phyloP scores from a whole-genome alignment of 192 early-diverging fungal species.

The Oehlia diaphana region DNA sequence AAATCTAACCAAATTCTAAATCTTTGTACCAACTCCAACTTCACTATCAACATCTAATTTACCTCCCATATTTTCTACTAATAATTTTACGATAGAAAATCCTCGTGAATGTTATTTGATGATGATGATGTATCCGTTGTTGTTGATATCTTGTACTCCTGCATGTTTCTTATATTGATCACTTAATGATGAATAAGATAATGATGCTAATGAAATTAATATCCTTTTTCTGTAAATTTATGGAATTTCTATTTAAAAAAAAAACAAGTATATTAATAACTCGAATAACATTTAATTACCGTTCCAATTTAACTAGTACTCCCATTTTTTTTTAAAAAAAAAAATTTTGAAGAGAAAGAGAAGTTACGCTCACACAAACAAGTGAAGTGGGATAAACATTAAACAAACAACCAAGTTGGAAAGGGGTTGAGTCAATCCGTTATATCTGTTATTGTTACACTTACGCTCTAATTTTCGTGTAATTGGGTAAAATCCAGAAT shows the following conservation, averaged over 20 bases:
- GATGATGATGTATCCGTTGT: too few species aligned
- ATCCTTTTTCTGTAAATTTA: slow-evolving; percentile 56
- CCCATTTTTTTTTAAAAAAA: too few species aligned
- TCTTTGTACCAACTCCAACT: slow-evolving; percentile 8
- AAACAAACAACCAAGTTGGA: too few species aligned
- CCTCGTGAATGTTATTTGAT: slow-evolving; percentile 20
- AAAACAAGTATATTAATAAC: slow-evolving; percentile 3
- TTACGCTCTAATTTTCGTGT: too few species aligned
- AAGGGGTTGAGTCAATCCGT: too few species aligned
- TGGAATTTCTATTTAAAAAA: slow-evolving; percentile 45
- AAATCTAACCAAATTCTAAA: slow-evolving; percentile 25
- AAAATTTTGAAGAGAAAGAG: too few species aligned
- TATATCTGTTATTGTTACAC: too few species aligned
- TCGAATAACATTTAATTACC: not conserved
- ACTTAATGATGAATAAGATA: slow-evolving; percentile 24
- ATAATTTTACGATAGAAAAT: slow-evolving; percentile 41
- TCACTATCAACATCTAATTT: slow-evolving; percentile 45
- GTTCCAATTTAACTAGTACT: too few species aligned
- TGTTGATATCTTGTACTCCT: too few species aligned
- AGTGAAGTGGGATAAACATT: too few species aligned
- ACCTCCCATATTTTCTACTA: slow-evolving; percentile 48
- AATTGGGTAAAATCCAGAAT: too few species aligned
- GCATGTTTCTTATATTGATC: not conserved
- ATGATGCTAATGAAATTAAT: slow-evolving; percentile 39
- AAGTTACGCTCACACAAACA: too few species aligned